Evolutionary conservation across 345 rosid genomes (phyloP), one percentile per base, ranked within the genome.

Genomic region (Ailanthus altissimus): DNA sequence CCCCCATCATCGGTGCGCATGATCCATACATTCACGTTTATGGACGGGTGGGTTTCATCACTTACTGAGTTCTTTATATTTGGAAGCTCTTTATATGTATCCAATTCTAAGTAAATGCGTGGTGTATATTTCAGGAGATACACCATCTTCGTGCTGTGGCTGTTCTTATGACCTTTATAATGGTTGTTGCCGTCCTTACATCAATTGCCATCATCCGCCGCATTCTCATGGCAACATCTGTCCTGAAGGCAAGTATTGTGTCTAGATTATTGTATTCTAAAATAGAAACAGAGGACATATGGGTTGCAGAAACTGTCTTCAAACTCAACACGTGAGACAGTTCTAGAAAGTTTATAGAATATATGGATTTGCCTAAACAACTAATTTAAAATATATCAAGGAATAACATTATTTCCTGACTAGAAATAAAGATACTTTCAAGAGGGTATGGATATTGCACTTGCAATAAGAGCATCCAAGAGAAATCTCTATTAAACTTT

Each of bases 211-310:
- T 96, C 71, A 87, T 92, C 74, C 94, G 97, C 46, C 89, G 97
- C 79, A 96, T 96, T 79, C 93, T 93, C 32, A 89, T 92, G 99
- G 99, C 97, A 40, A 89, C 99, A 43, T 93, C 98, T 77, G 97
- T 96, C 58, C 97, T 96, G 84, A 93, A 93, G 97, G 99, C 79
- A 75, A 89, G 89, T 86, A 61, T 67, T 25, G 62, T 75, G 42
- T 79, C 76, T 66, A 28, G 18, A 54, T 49, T 23, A 57, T 56
- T 36, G 7, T 58, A 6, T 46, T 16, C 16, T 26, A 64, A 47
- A 6, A 46, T 53, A 7, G 59, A 0, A 53, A 5, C 43, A 73
- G 10, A 60, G 43, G 72, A 46, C 25, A 46, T 40, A 25, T 49
- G 18, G 32, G 49, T 18, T 23, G 7, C 50, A 21, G 42, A 53